phyloP scores from a whole-genome alignment of 106 monocot species.

The Platanthera zijinensis region DNA sequence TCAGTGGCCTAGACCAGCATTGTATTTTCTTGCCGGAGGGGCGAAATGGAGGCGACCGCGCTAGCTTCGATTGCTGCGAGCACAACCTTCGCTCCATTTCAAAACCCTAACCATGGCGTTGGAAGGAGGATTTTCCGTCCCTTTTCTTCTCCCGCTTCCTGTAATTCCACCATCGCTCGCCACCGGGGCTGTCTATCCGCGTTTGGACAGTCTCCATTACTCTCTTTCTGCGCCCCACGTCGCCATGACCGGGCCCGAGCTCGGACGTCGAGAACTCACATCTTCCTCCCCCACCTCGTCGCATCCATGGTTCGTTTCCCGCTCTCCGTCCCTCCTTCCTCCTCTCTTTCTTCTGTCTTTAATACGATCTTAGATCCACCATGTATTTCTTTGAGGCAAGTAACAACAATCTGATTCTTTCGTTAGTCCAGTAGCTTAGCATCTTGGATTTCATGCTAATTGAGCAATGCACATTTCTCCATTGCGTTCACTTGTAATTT shows the following conservation, averaged over 20 bases:
- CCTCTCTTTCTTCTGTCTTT: not conserved
- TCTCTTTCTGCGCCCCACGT: not conserved
- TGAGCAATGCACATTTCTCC: not conserved
- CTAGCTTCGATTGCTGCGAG: not conserved
- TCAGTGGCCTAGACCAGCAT: no score
- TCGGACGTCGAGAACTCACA: not conserved
- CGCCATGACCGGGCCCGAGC: not conserved
- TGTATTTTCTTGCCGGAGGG: not conserved
- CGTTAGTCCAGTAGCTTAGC: not conserved
- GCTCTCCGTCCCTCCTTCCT: not conserved
- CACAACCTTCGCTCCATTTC: not conserved
- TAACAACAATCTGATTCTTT: not conserved
- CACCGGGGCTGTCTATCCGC: not conserved
- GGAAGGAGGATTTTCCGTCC: not conserved
- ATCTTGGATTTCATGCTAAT: not conserved
- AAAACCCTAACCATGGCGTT: not conserved
- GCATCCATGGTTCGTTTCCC: slow-evolving; percentile 4
- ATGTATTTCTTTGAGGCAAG: not conserved
- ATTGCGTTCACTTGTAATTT: not conserved
- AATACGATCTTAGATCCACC: not conserved
- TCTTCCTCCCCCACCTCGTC: slow-evolving; percentile 8
- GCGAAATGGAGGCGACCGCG: not conserved
- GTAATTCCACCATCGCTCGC: not conserved
- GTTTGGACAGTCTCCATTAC: not conserved
- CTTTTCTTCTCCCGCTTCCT: not conserved